Base-by-base conservation (phyloP, 352 stramenopile species). In the Globisporangium perplexum region DNA sequence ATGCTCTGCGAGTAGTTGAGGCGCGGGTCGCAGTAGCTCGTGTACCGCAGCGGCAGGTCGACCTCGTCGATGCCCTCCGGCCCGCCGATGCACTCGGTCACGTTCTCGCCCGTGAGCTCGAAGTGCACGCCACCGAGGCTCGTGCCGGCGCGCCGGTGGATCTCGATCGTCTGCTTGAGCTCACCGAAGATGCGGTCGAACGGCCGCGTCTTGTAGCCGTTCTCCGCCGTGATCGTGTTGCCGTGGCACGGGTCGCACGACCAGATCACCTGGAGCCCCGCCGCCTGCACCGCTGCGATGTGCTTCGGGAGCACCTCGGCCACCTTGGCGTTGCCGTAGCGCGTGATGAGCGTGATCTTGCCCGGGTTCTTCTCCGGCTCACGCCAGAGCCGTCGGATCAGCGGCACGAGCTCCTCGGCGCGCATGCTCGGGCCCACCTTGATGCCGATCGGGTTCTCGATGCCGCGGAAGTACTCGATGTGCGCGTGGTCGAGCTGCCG, bases 71-170 rank as follows among this genome's bases (percentile, higher is more conserved):
- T 90, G 55, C 86, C 86, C 56, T 97, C 84, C 1, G 98, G 82
- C 23, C 97, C 97, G 53, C 97, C 97, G 53, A 97, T 98, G 74
- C 97, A 99, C 75, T 99, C 97, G 2, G 96, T 99, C 31, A 99
- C 97, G 79, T 99, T 97, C 66, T 99, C 94, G 44, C 96, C 96
- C 22, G 96, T 99, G 73, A 99, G 95, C 68, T 99, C 96, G 65
- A 99, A 90, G 68, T 99, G 90, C 39, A 98, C 88, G 31, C 92
- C 96, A 35, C 96, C 96, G 24, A 98, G 85, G 54, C 87, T 84
- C 42, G 84, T 97, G 55, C 95, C 96, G 69, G 97, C 89, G 55
- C 95, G 79, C 36, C 93, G 88, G 69, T 99, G 97, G 36, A 99
- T 97, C 75, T 99, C 96, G 69, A 99, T 95, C 68, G 98, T 99